Evolutionary conservation across 441 rosid genomes (phyloP), one percentile per base, ranked within the genome.

Genomic region (Brassica balearica): DNA sequence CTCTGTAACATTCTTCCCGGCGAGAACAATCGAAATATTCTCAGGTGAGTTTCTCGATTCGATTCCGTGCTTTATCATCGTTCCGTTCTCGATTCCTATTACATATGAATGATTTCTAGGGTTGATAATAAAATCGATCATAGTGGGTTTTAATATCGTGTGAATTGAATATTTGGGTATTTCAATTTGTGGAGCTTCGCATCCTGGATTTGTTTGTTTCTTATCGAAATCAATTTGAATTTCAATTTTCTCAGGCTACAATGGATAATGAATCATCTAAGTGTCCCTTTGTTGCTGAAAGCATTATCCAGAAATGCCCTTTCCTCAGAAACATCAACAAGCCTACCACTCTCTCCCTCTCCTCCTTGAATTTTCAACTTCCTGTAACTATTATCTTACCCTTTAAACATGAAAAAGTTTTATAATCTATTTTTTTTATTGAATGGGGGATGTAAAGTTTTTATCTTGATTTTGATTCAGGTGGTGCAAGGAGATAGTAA

Each of bases 261-360:
- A 77, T 86, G 63, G 77, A 74, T 61, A 85, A 83, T 53, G 85
- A 78, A 56, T 17, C 85, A 51, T 82, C 85, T 73, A 83, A 84
- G 17, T 88, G 89, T 69, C 80, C 82, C 15, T 87, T 86, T 73
- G 85, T 77, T 74, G 89, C 86, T 15, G 83, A 72, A n/a, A 79
- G 77, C 77, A 75, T 89, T 73, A 75, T 89, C 61, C 90, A 77
- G 67, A 89, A 72, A 79, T 92, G 97, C 74, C 97, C 97, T 9
- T 92, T 92, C 82, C 71, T 92, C 51, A 89, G 94, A 81, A 92
- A 88, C 84, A 91, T 92, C 63, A 83, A 87, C 86, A 87, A 88
- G 77, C 90, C 94, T 22, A 87, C 96, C 12, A 80, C 74, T 80
- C 87, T 91, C 73, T 86, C 92, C 19, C 84, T 91, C 82, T 86